These are phyloP conservation scores for Drechslerella dactyloides DNA, from an alignment of 2,329 filamentous ascomycete genomes.

Conservation along the genomic window DNA sequence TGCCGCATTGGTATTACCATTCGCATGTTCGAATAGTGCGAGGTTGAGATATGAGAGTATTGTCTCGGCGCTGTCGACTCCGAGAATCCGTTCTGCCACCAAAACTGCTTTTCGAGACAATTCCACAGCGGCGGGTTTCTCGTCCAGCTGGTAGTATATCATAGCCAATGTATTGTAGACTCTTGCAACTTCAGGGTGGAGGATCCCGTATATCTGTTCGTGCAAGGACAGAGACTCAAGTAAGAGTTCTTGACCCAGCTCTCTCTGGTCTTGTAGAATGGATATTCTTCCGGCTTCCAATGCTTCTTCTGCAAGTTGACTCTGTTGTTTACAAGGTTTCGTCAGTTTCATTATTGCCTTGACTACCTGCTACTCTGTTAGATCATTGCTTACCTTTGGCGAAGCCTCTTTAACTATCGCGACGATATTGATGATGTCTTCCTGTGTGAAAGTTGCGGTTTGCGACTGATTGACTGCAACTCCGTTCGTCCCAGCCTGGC, in stretches of 20 bases:
- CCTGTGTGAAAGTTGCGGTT: conserved; percentile 72
- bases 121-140: conserved; percentile 94
- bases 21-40: conserved; percentile 89
- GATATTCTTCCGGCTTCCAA: conserved; percentile 95
- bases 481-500: conserved; percentile 58
- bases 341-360: not conserved
- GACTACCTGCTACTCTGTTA: not conserved
- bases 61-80: conserved; percentile 91
- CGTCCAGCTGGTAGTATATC: conserved; percentile 95
- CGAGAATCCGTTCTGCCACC: conserved; percentile 90
- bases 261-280: conserved; percentile 92
- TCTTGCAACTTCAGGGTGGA: conserved; percentile 93
- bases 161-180: conserved; percentile 95
- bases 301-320: conserved; percentile 89
- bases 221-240: conserved; percentile 95
- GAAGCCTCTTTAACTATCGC: conserved; percentile 93
- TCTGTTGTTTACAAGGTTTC: conserved; percentile 58
- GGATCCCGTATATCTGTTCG: conserved; percentile 97
- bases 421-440: conserved; percentile 91
- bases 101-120: conserved; percentile 95
- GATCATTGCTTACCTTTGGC: conserved; percentile 64
- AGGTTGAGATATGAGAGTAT: conserved; percentile 95
- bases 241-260: conserved; percentile 91
- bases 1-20: conserved; percentile 86
- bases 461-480: conserved; percentile 52